A percentile compares a stretch with the other conserved stretches of the same genome.
These are phyloP conservation scores for Triticum turgidum DNA, from an alignment of 176 grass and related monocot genomes.

Conservation along the genomic window DNA sequence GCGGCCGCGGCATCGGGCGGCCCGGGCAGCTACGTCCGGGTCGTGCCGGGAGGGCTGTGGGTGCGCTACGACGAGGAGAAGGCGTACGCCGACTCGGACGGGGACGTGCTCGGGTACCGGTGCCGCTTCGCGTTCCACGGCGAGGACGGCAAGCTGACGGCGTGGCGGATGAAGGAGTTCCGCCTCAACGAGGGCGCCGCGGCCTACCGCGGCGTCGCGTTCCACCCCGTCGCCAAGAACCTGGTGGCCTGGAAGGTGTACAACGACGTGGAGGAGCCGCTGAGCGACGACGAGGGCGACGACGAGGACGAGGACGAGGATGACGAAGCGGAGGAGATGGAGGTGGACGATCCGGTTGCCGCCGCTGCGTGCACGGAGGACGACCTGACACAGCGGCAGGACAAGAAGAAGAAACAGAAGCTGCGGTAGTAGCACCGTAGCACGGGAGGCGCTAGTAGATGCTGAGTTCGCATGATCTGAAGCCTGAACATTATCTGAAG, in stretches of 20 bases:
- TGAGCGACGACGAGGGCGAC: background rate
- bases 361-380: background rate
- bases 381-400: background rate
- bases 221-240: background rate
- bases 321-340: background rate
- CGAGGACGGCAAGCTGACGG: background rate
- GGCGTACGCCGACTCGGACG: background rate
- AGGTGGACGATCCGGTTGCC: background rate
- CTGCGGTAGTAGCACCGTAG: background rate
- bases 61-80: background rate
- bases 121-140: constrained; percentile 9
- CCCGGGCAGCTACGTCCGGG: background rate
- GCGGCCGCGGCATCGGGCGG: background rate
- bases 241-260: constrained; percentile 19
- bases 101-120: background rate
- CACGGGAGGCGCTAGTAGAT: no score
- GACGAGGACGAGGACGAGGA: background rate
- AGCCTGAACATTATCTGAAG: no score
- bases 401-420: background rate
- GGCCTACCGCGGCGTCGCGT: constrained; percentile 9
- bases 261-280: background rate
- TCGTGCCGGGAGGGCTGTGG: background rate
- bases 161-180: constrained; percentile 29
- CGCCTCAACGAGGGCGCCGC: constrained; percentile 6
- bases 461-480: no score